Evolutionary conservation across 306 rosid genomes (phyloP).

Genomic region (Medicago ruthenica): DNA sequence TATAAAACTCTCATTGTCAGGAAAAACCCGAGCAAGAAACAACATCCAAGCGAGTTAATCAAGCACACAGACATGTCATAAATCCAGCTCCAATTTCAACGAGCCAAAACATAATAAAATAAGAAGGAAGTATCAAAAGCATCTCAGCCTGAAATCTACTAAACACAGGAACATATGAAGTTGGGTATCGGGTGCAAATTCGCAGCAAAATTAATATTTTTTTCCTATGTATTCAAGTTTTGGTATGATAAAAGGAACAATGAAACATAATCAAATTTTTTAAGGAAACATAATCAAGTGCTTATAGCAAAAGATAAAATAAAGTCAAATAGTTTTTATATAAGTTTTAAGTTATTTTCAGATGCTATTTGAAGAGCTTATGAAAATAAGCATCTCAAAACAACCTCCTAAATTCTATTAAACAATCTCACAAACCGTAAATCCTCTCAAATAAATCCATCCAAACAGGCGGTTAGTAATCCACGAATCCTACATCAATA

Average conservation of each 20-base stretch:
- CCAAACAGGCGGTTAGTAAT: no score
- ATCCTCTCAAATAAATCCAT: no score
- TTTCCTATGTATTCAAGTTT: background rate
- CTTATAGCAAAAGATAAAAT: no score
- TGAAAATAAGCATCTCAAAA: no score
- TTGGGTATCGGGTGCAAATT: background rate
- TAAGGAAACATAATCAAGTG: no score
- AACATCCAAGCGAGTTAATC: constrained; percentile 77
- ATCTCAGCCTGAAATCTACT: constrained; percentile 48
- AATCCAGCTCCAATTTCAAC: constrained; percentile 98
- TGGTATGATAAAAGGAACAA: constrained; percentile 5
- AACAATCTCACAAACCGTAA: no score
- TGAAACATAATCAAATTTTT: no score
- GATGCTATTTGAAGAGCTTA: no score
- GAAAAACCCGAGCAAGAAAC: constrained; percentile 74
- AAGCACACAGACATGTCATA: constrained; percentile 74
- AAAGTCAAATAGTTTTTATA: no score
- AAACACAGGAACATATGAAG: background rate
- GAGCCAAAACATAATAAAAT: constrained; percentile 77
- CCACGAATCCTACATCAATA: no score
- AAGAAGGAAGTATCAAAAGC: constrained; percentile 79
- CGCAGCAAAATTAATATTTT: background rate
- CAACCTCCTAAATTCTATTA: no score
- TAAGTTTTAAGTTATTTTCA: no score
- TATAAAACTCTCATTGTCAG: constrained; percentile 86